These are phyloP conservation scores for Orobanche coerulescens DNA, from an alignment of 257 asterid genomes.

Conservation along the genomic window DNA sequence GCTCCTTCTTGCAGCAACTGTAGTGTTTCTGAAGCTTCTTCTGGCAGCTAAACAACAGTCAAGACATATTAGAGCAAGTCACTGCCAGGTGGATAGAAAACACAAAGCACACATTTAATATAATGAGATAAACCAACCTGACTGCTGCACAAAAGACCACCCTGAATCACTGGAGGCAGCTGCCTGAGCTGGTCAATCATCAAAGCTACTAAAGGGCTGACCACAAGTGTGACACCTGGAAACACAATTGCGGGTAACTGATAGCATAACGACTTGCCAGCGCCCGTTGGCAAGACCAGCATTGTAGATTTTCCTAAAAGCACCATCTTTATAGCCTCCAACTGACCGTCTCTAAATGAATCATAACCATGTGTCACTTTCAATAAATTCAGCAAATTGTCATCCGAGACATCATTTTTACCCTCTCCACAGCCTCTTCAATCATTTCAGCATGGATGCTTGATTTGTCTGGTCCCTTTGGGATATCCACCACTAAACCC, in stretches of 20 bases:
- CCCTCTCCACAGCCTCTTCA: constrained; percentile 64
- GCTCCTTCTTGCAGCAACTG: constrained; percentile 58
- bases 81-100: not conserved
- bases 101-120: not conserved
- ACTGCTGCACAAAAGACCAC: constrained; percentile 66
- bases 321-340: constrained; percentile 86
- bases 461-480: constrained; percentile 27
- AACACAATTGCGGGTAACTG: constrained; percentile 79
- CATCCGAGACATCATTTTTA: constrained; percentile 61
- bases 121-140: constrained; percentile 46
- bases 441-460: constrained; percentile 30
- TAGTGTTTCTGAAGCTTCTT: constrained; percentile 66
- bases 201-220: too few species aligned
- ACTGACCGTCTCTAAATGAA: constrained; percentile 80
- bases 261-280: constrained; percentile 87
- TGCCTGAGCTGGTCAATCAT: too few species aligned
- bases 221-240: constrained; percentile 74
- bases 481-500: constrained; percentile 39
- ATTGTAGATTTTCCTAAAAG: constrained; percentile 66
- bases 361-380: constrained; percentile 68
- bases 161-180: too few species aligned
- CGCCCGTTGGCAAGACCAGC: constrained; percentile 93
- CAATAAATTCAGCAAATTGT: constrained; percentile 60
- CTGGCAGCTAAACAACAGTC: constrained; percentile 46
- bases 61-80: constrained; percentile 19